phyloP scores from a whole-genome alignment of 1,284 basidiomycete genomes.

The Mrakiaceae sp. region DNA sequence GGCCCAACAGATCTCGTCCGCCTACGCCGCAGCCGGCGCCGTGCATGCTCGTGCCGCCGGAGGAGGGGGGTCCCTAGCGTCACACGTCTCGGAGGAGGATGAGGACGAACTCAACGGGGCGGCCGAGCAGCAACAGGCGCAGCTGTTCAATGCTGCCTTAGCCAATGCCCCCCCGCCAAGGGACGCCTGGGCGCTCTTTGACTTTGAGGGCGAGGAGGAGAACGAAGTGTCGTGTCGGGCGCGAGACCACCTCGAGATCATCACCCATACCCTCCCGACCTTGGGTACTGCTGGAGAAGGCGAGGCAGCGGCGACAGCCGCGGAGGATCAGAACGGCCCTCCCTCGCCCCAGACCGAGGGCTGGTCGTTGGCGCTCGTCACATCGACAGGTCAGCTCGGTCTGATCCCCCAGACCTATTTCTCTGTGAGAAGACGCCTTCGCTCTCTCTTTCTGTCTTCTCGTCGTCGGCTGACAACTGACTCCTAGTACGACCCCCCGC shows the following conservation, averaged over 20 bases:
- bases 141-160: background rate
- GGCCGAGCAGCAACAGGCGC: background rate
- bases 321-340: background rate
- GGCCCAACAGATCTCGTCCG: background rate
- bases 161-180: background rate
- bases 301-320: background rate
- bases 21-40: background rate
- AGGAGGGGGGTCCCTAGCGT: background rate
- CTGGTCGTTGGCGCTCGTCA: slow-evolving; percentile 4
- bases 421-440: background rate
- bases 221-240: slow-evolving; percentile 4
- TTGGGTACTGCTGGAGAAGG: no score
- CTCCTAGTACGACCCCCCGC: no score
- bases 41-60: background rate
- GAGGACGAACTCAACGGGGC: background rate
- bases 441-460: background rate
- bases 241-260: background rate
- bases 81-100: background rate
- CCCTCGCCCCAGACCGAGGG: background rate
- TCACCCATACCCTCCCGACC: background rate
- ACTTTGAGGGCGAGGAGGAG: slow-evolving; percentile 1
- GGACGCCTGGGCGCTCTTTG: slow-evolving; percentile 6
- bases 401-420: slow-evolving; percentile 8
- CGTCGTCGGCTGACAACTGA: no score
- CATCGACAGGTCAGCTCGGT: background rate